Conservation (phyloP, 768 basidiomycete genomes). For the Boletus patriciae region DNA sequence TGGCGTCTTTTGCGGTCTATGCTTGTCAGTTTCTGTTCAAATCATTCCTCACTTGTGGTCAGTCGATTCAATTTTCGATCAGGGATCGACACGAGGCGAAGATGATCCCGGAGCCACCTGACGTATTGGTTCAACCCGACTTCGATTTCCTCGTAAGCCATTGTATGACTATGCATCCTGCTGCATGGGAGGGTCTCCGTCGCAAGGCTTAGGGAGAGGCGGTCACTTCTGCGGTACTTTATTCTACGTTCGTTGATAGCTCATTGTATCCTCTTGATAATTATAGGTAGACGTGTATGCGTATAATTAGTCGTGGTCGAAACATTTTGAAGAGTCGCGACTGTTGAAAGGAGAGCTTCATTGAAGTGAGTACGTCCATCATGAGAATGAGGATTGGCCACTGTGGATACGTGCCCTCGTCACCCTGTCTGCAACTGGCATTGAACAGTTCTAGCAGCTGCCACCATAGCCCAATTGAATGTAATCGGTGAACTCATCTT, state of each 20-base stretch:
- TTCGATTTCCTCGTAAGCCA: slow-evolving; percentile 50
- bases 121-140: slow-evolving; percentile 27
- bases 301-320: slow-evolving; percentile 7
- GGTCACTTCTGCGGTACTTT: not conserved
- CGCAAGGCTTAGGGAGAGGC: slow-evolving; percentile 11
- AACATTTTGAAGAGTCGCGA: not conserved
- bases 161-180: slow-evolving; percentile 47
- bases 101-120: slow-evolving; percentile 32
- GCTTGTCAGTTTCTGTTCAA: slow-evolving; percentile 44
- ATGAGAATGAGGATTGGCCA: too few relatives aligned
- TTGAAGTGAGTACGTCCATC: not conserved
- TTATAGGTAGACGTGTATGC: slow-evolving; percentile 7
- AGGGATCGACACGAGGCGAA: slow-evolving; percentile 29
- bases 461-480: not conserved
- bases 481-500: not conserved
- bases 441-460: not conserved
- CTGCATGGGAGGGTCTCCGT: slow-evolving; percentile 48
- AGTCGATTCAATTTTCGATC: not conserved
- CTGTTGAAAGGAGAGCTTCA: not conserved
- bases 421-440: not conserved
- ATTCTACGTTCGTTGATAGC: slow-evolving; percentile 14
- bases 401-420: not conserved
- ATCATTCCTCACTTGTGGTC: not conserved
- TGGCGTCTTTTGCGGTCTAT: slow-evolving; percentile 46
- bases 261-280: slow-evolving; percentile 15